These are phyloP conservation scores for Zelopaecilomyces penicillatus DNA, from an alignment of 2,329 filamentous ascomycete genomes.

Conservation along the genomic window DNA sequence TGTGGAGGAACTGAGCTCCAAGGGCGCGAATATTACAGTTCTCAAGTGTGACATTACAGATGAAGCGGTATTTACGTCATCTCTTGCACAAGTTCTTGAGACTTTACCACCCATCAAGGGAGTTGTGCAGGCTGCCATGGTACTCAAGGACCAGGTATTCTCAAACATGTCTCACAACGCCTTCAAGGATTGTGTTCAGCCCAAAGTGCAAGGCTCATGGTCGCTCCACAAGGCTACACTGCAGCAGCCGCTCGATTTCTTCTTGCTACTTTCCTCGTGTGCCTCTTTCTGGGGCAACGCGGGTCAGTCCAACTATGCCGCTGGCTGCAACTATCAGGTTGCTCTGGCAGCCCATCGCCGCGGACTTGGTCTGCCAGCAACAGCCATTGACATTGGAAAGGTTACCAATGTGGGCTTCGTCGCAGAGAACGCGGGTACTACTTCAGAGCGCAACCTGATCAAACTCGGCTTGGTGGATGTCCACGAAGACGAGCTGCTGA, in stretches of 20 bases:
- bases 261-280: constrained; percentile 21
- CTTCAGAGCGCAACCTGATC: constrained; percentile 9
- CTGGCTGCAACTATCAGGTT: constrained; percentile 28
- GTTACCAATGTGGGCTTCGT: constrained; percentile 17
- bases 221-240: constrained; percentile 24
- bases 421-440: constrained; percentile 10
- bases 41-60: constrained; percentile 23
- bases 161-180: constrained; percentile 18
- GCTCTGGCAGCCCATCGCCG: constrained; percentile 23
- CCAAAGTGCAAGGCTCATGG: constrained; percentile 26
- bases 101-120: constrained; percentile 13
- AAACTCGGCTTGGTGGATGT: constrained; percentile 12
- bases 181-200: constrained; percentile 15
- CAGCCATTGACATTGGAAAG: constrained; percentile 26
- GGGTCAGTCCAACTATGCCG: constrained; percentile 27
- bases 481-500: constrained; percentile 16
- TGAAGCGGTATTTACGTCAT: constrained; percentile 17
- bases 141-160: constrained; percentile 17
- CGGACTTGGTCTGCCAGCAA: constrained; percentile 21
- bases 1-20: constrained; percentile 12
- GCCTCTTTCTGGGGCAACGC: constrained; percentile 18
- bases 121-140: constrained; percentile 32
- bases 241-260: constrained; percentile 20
- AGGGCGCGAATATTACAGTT: constrained; percentile 11
- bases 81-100: constrained; percentile 14